phyloP scores from a whole-genome alignment of 345 rosid genomes.

The Zanthoxylum bungeanum region DNA sequence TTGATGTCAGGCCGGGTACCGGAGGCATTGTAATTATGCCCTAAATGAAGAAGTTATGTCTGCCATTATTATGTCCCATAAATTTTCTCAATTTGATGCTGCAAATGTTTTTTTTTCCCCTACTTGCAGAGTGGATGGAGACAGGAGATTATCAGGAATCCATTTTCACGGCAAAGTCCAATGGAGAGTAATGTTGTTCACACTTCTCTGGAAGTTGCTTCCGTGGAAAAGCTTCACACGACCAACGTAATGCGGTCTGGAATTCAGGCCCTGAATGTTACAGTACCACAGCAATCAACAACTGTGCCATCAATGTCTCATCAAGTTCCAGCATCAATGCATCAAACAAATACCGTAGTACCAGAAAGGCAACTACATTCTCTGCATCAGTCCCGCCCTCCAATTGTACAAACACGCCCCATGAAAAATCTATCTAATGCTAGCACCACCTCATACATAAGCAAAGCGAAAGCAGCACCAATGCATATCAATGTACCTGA shows the following conservation, averaged over 20 bases:
- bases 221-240: slow-evolving; percentile 9
- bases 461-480: slow-evolving; percentile 14
- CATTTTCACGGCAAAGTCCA: slow-evolving; percentile 51
- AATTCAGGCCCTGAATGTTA: slow-evolving; percentile 15
- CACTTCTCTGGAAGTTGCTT: slow-evolving; percentile 12
- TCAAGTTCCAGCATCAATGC: slow-evolving; percentile 33
- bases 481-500: slow-evolving; percentile 16
- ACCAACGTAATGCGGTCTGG: slow-evolving; percentile 23
- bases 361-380: slow-evolving; percentile 28
- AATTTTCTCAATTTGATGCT: neutral
- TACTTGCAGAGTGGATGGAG: slow-evolving; percentile 70
- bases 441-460: neutral
- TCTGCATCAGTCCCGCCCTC: slow-evolving; percentile 18
- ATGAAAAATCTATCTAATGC: slow-evolving; percentile 8
- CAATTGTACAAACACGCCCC: slow-evolving; percentile 4
- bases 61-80: neutral
- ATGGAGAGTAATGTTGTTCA: slow-evolving; percentile 28
- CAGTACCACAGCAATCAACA: slow-evolving; percentile 33
- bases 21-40: too few relatives aligned
- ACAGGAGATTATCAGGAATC: slow-evolving; percentile 52
- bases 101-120: neutral
- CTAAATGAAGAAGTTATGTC: neutral
- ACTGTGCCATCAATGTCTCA: slow-evolving; percentile 29
- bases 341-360: slow-evolving; percentile 19
- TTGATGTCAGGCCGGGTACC: too few relatives aligned